phyloP scores from a whole-genome alignment of 2,329 filamentous ascomycete species.

The Alternaria consortialis region DNA sequence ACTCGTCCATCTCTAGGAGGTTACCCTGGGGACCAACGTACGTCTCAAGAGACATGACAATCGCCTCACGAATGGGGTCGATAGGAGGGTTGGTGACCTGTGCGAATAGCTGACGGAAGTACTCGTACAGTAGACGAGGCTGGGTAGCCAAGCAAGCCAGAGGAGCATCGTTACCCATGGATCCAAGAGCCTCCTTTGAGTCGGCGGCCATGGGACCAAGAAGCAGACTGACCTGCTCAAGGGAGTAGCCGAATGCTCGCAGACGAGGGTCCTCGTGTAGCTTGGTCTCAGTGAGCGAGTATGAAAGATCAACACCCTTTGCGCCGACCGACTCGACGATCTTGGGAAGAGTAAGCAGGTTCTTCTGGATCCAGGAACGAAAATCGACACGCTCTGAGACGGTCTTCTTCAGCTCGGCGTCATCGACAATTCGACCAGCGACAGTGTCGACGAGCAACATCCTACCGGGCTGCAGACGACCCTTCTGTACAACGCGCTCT shows the following conservation, averaged over 20 bases:
- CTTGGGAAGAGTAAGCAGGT: constrained; percentile 82
- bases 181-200: constrained; percentile 95
- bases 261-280: constrained; percentile 87
- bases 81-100: constrained; percentile 98
- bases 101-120: constrained; percentile 97
- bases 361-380: constrained; percentile 83
- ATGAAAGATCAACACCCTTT: constrained; percentile 69
- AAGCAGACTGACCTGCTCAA: constrained; percentile 92
- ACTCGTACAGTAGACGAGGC: constrained; percentile 89
- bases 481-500: constrained; percentile 89
- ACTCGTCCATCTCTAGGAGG: constrained; percentile 88
- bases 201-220: constrained; percentile 96
- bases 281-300: constrained; percentile 71
- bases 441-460: constrained; percentile 96
- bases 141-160: constrained; percentile 90
- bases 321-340: constrained; percentile 70
- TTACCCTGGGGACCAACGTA: constrained; percentile 97
- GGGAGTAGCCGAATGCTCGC: constrained; percentile 89
- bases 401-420: constrained; percentile 87
- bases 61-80: constrained; percentile 94
- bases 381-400: constrained; percentile 91
- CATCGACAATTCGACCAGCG: constrained; percentile 91
- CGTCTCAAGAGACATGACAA: constrained; percentile 97
- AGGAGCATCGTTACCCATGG: constrained; percentile 97
- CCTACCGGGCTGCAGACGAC: constrained; percentile 89